phyloP scores from a whole-genome alignment of 2,329 filamentous ascomycete genomes.

The Thelonectria olida region DNA sequence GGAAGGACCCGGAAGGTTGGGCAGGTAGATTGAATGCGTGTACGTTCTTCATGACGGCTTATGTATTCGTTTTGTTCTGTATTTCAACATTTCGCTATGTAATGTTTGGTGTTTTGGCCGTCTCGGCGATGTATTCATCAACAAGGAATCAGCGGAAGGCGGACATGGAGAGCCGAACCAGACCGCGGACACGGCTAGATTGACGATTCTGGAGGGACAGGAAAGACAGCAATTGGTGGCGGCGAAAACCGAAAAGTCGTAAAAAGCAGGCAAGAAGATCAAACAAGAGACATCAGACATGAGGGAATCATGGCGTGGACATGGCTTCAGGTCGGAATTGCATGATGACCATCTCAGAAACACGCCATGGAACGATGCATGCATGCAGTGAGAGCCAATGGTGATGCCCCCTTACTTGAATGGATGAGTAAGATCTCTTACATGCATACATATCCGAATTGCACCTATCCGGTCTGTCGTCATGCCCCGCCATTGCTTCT shows the following conservation, averaged over 20 bases:
- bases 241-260: conserved; percentile 6
- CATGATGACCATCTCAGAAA: conserved; percentile 23
- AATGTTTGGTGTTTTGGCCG: conserved; percentile 3
- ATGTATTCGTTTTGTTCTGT: no score
- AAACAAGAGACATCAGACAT: conserved; percentile 13
- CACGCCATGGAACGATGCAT: conserved; percentile 20
- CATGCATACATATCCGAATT: not conserved
- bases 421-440: not conserved
- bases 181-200: not conserved
- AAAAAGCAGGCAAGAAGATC: not conserved
- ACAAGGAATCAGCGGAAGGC: not conserved
- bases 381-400: conserved; percentile 9
- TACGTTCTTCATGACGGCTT: no score
- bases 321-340: conserved; percentile 16
- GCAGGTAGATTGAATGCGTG: not conserved
- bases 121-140: conserved; percentile 1
- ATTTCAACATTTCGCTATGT: not conserved
- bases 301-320: conserved; percentile 19
- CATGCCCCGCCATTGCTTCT: conserved; percentile 20
- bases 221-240: conserved; percentile 1
- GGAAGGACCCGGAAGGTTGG: not conserved
- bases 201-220: not conserved
- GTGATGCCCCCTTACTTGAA: not conserved
- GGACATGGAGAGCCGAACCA: conserved; percentile 7
- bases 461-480: not conserved